phyloP scores from a whole-genome alignment of 768 basidiomycete genomes.

The Panus rudis region DNA sequence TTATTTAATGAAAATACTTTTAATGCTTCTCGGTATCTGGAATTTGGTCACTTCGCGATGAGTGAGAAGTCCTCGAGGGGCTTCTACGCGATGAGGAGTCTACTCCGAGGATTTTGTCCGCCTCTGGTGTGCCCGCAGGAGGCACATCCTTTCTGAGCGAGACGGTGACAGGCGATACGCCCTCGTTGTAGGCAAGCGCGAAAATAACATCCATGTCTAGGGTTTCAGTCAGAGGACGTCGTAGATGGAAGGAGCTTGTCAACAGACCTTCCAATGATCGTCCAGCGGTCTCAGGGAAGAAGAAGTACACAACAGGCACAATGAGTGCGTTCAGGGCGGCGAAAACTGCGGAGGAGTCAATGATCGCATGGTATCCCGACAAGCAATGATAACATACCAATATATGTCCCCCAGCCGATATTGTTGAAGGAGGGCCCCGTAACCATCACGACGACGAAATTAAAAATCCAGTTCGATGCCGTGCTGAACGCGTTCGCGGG shows the following conservation, averaged over 20 bases:
- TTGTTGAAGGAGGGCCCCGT: conserved; percentile 53
- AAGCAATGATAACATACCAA: conserved; percentile 27
- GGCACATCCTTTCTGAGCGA: conserved; percentile 28
- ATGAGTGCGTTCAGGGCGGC: conserved; percentile 51
- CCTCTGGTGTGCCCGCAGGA: conserved; percentile 27
- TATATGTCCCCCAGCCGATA: conserved; percentile 55
- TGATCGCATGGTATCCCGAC: not conserved
- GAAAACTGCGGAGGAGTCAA: conserved; percentile 31
- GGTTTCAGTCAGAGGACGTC: not conserved
- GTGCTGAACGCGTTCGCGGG: conserved; percentile 61
- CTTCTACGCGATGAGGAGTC: too few relatives aligned
- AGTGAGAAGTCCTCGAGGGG: too few relatives aligned
- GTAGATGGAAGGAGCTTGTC: not conserved
- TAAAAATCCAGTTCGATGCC: conserved; percentile 46
- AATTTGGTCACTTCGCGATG: too few relatives aligned
- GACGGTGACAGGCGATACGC: conserved; percentile 27
- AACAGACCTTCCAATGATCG: conserved; percentile 53
- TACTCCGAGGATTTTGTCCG: conserved; percentile 28
- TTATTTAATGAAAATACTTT: too few relatives aligned
- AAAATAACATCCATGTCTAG: conserved; percentile 30
- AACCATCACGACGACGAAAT: conserved; percentile 56
- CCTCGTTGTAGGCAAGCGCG: conserved; percentile 27
- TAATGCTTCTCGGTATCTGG: too few relatives aligned
- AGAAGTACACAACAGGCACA: conserved; percentile 49
- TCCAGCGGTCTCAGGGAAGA: conserved; percentile 57